Base-by-base conservation (phyloP, 805 yeast genomes). In the Dipodascopsis uninucleata region DNA sequence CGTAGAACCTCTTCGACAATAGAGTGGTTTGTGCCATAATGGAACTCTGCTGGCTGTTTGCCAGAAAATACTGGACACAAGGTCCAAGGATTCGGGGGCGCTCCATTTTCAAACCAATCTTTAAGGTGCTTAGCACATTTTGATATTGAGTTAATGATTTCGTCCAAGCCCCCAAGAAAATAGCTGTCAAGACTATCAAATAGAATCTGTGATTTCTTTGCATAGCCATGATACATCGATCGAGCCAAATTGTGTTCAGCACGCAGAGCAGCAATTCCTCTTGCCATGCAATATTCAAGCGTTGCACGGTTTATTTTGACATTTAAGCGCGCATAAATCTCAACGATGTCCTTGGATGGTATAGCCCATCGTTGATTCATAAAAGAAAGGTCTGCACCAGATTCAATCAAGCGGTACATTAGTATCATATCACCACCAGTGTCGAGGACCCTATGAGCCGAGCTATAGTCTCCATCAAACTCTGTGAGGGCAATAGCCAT, bases 341-440 rank as follows among this genome's bases (percentile, higher is more conserved):
- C 62, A 4, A 67, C 39, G 2, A 81, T 53, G 38, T 74, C 79
- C 1, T 62, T 60, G 1, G 52, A 49, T 0, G 84, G 81, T 38
- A 67, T 59, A 2, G 55, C 57, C 79, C 80, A 72, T 12, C 60
- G 46, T 3, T 59, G 55, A 8, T 54, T 47, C 9, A 63, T 46
- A 68, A 68, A 65, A 17, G 31, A 49, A 6, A 54, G 43, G 28
- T 57, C 54, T 3, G 58, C 49, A 4, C 63, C 49, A 37, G 67
- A 61, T 17, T 58, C 49, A 9, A 68, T 55, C 41, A 73, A 59
- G 35, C 70, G 68, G 12, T 69, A 52, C 49, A 81, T 53, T 4
- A 69, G 57, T 6, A 81, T 56, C 57, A 81, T 72, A 56, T 82
- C 88, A 2, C 84, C 87, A 21, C 82, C 81, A 0, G 79, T 69